Conservation (phyloP, 495 filamentous ascomycete species). For the Tuber borchii region DNA sequence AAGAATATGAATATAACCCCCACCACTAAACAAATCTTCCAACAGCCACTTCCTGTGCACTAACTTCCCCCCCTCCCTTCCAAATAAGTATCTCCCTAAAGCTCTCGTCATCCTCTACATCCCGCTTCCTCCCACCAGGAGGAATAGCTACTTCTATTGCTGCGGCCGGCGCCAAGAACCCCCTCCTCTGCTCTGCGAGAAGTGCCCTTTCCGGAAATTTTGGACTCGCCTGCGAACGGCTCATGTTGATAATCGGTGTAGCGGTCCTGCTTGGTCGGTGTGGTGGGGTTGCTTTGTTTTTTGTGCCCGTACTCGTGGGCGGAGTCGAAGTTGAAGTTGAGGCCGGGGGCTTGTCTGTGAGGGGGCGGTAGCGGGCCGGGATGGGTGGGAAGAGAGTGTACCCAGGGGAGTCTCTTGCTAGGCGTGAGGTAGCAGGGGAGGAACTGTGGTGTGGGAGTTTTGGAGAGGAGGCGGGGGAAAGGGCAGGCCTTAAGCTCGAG, state of each 20-base stretch:
- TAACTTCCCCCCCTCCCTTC: slow-evolving; percentile 14
- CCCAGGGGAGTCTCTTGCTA: slow-evolving; percentile 8
- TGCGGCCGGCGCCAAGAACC: slow-evolving; percentile 10
- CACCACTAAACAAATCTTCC: background rate
- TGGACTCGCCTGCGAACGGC: slow-evolving; percentile 12
- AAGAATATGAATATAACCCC: background rate
- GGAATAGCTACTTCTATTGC: slow-evolving; percentile 30
- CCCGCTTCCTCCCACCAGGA: slow-evolving; percentile 4
- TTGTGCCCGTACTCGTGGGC: background rate
- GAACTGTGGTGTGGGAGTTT: slow-evolving; percentile 7
- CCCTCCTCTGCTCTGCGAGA: background rate
- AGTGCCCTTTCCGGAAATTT: background rate
- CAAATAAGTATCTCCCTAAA: slow-evolving; percentile 34
- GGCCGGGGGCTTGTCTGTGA: background rate
- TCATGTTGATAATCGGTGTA: slow-evolving; percentile 23
- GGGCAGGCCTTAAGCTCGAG: background rate
- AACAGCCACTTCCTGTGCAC: background rate
- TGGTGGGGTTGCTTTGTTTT: slow-evolving; percentile 12
- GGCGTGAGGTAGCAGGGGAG: background rate
- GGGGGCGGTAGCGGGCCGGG: slow-evolving; percentile 7
- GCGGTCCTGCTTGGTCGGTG: slow-evolving; percentile 23
- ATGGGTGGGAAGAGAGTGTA: slow-evolving; percentile 29
- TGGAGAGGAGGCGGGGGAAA: background rate
- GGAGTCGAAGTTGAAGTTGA: slow-evolving; percentile 13
- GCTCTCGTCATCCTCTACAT: slow-evolving; percentile 25